phyloP scores from a whole-genome alignment of 2,329 filamentous ascomycete genomes.

The Plenodomus lindquistii region DNA sequence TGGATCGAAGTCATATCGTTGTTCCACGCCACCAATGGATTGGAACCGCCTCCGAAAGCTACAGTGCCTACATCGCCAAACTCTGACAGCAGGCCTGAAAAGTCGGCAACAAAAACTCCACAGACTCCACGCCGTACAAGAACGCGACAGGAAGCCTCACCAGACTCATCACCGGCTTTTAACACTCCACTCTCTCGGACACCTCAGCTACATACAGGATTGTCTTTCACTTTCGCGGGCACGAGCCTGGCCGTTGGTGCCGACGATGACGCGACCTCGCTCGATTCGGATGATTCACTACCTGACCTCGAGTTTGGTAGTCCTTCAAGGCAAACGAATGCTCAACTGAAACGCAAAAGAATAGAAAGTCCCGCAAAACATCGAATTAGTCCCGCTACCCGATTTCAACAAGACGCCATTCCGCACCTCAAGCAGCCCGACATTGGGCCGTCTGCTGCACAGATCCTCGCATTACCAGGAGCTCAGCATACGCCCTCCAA shows the following conservation, averaged over 20 bases:
- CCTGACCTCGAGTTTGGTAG: constrained; percentile 23
- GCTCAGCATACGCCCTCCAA: background rate
- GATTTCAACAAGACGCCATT: background rate
- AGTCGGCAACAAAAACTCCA: background rate
- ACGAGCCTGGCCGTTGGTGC: constrained; percentile 14
- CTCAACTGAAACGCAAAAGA: constrained; percentile 34
- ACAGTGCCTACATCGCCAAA: background rate
- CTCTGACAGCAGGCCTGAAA: background rate
- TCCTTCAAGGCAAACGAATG: constrained; percentile 5
- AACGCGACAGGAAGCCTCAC: constrained; percentile 6
- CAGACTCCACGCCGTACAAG: constrained; percentile 3
- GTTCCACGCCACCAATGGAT: constrained; percentile 13
- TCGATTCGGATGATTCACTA: constrained; percentile 16
- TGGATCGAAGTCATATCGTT: constrained; percentile 31
- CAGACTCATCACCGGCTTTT: constrained; percentile 29
- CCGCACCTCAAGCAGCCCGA: background rate
- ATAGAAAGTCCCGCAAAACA: constrained; percentile 14
- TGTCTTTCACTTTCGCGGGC: constrained; percentile 29
- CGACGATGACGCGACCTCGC: background rate
- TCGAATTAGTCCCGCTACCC: background rate
- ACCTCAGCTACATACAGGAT: constrained; percentile 16
- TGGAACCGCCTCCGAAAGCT: background rate
- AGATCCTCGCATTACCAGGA: background rate
- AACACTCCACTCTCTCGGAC: constrained; percentile 16
- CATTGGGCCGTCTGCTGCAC: background rate